Percentiles rank a stretch among this genome's conserved stretches.
Conservation (phyloP, 345 rosid genomes). For the Camelina hispida region DNA sequence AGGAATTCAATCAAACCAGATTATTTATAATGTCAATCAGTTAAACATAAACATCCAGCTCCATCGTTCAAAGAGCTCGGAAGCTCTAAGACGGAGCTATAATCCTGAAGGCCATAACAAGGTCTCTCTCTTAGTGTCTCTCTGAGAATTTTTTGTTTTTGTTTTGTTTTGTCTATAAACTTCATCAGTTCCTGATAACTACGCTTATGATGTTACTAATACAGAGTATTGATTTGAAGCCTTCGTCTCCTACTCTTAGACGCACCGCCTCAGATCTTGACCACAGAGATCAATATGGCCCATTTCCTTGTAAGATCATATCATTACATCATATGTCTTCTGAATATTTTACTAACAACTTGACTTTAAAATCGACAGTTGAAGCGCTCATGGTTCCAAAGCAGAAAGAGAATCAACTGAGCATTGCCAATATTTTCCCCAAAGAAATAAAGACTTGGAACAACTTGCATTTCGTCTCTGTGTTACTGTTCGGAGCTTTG, state of each 20-base stretch:
- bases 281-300: neutral
- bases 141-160: no score
- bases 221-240: neutral
- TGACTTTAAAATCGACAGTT: conserved; percentile 12
- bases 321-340: neutral
- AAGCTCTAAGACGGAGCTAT: no score
- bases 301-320: neutral
- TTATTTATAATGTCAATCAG: neutral
- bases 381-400: neutral
- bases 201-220: neutral
- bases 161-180: neutral
- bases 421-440: neutral
- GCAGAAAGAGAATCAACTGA: neutral
- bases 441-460: no score
- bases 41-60: neutral
- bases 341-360: neutral
- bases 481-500: conserved; percentile 4
- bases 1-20: neutral
- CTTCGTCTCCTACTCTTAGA: neutral
- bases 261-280: conserved; percentile 1
- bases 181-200: conserved; percentile 5
- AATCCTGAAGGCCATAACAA: neutral
- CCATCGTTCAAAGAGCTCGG: neutral
- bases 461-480: neutral
- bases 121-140: conserved; percentile 1